Percentiles rank a stretch among this genome's conserved stretches.
Evolutionary conservation across 106 monocot genomes (phyloP).

Genomic region (Apostasia ramifera): DNA sequence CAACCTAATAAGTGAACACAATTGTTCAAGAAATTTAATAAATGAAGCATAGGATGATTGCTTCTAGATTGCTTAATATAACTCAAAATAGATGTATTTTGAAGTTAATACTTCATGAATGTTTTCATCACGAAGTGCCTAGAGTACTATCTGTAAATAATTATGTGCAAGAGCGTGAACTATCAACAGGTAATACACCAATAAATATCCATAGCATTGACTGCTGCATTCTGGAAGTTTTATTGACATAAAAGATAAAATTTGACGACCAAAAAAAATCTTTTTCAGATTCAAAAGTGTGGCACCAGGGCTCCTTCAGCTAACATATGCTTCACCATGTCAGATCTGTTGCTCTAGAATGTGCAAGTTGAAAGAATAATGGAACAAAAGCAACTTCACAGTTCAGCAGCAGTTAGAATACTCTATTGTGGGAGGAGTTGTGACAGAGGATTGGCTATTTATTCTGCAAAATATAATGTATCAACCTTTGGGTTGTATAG

Average conservation of each 20-base stretch:
- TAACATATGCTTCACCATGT: too few species aligned
- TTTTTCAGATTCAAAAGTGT: too few species aligned
- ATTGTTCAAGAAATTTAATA: not conserved
- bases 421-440: too few species aligned
- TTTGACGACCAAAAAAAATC: too few species aligned
- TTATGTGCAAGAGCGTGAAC: not conserved
- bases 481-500: too few species aligned
- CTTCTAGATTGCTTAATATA: not conserved
- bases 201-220: too few species aligned
- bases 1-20: constrained; percentile 3
- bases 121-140: not conserved
- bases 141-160: not conserved
- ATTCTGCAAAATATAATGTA: too few species aligned
- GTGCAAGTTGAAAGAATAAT: not conserved
- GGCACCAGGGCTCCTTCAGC: too few species aligned
- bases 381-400: not conserved
- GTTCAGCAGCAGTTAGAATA: not conserved
- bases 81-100: not conserved
- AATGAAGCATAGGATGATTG: not conserved
- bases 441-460: too few species aligned
- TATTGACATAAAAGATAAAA: too few species aligned
- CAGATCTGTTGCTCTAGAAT: not conserved
- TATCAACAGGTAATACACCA: too few species aligned
- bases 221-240: too few species aligned
- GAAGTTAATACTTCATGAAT: not conserved